phyloP scores from a whole-genome alignment of 306 rosid genomes.

The Begonia masoniana region DNA sequence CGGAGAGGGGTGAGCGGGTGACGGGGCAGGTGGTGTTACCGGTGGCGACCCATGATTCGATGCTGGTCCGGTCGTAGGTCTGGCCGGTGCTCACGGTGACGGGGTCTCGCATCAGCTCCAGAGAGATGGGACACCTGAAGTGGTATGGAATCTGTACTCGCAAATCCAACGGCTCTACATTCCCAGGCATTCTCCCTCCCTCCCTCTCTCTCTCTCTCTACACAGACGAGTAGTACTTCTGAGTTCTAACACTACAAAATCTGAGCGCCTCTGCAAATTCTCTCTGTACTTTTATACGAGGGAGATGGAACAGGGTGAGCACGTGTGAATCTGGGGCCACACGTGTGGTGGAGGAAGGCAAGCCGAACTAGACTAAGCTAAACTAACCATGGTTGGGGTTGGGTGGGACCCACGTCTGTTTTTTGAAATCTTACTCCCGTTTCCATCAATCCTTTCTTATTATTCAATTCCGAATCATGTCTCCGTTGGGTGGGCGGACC shows the following conservation, averaged over 20 bases:
- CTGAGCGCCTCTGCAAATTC: slow-evolving; percentile 17
- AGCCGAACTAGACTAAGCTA: neutral
- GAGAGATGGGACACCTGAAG: slow-evolving; percentile 84
- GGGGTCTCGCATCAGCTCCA: slow-evolving; percentile 85
- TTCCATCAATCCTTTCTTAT: slow-evolving; percentile 1
- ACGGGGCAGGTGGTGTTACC: slow-evolving; percentile 92
- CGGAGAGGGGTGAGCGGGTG: slow-evolving; percentile 48
- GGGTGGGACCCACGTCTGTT: neutral
- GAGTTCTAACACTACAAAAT: slow-evolving; percentile 6
- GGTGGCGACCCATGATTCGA: slow-evolving; percentile 82
- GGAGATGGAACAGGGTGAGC: slow-evolving; percentile 40
- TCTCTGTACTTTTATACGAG: slow-evolving; percentile 27
- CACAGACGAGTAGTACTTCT: slow-evolving; percentile 1
- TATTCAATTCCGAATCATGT: too few species aligned
- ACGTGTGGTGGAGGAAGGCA: slow-evolving; percentile 18
- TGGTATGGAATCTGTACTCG: slow-evolving; percentile 78
- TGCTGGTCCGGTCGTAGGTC: slow-evolving; percentile 84
- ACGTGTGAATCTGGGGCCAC: slow-evolving; percentile 37
- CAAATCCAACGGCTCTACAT: slow-evolving; percentile 81
- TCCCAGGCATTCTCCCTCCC: slow-evolving; percentile 42
- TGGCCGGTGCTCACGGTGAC: slow-evolving; percentile 88
- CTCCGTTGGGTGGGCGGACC: too few species aligned
- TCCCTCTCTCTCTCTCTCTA: neutral
- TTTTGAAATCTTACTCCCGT: slow-evolving; percentile 13
- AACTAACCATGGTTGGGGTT: slow-evolving; percentile 15